Conservation (phyloP, 352 stramenopile species). For the Globisporangium acanthophoron region DNA sequence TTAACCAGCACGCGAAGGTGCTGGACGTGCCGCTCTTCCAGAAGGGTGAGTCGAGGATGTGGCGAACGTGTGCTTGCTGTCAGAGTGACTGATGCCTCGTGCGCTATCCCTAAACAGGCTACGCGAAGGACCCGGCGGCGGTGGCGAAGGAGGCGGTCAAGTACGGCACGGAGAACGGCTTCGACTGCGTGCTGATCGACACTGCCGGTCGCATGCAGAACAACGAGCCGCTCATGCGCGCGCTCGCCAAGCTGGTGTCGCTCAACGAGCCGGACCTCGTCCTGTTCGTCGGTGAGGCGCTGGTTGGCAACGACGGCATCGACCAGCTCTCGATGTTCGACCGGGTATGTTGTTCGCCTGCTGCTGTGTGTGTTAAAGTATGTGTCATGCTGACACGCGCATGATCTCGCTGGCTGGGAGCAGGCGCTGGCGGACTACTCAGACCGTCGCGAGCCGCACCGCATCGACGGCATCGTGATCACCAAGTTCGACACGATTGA, state of each 20-base stretch:
- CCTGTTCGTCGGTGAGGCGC: constrained; percentile 98
- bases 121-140: constrained; percentile 95
- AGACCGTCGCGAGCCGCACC: constrained; percentile 78
- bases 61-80: no score
- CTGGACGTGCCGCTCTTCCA: constrained; percentile 96
- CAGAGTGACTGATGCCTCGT: neutral
- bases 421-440: constrained; percentile 88
- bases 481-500: constrained; percentile 99
- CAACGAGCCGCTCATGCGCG: constrained; percentile 98
- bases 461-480: constrained; percentile 98
- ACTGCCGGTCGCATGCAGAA: constrained; percentile 99
- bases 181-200: constrained; percentile 98
- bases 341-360: constrained; percentile 36
- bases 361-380: neutral
- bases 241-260: constrained; percentile 95
- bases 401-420: constrained; percentile 6
- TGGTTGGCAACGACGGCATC: constrained; percentile 98
- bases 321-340: constrained; percentile 97
- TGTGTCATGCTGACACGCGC: neutral
- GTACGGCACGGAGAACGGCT: constrained; percentile 91
- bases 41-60: constrained; percentile 30
- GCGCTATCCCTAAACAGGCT: constrained; percentile 55
- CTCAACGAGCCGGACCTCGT: constrained; percentile 97
- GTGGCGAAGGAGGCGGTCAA: constrained; percentile 95
- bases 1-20: constrained; percentile 96